Evolutionary conservation across 257 asterid species (phyloP).

Genomic region (Thymus mandschuricus): DNA sequence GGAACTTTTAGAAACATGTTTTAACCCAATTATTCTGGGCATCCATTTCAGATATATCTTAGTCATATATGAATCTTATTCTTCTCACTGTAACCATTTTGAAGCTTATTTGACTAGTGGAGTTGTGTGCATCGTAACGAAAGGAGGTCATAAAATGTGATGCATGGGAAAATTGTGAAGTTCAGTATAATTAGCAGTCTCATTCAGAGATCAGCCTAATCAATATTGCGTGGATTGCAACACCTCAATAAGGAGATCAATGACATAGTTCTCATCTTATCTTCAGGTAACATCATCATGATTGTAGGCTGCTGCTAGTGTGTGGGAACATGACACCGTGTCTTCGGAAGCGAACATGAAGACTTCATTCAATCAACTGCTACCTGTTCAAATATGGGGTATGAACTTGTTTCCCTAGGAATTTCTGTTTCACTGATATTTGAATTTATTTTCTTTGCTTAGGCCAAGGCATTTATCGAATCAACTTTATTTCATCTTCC

Average conservation of each 20-base stretch:
- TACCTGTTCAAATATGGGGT: conserved; percentile 12
- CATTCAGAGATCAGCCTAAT: not conserved
- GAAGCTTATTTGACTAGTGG: conserved; percentile 11
- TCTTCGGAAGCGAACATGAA: not conserved
- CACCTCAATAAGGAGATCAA: not conserved
- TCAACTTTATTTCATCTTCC: not conserved
- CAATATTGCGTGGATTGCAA: not conserved
- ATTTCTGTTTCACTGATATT: not conserved
- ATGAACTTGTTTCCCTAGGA: conserved; percentile 9
- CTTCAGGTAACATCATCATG: not conserved
- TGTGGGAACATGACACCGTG: not conserved
- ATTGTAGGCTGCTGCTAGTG: not conserved
- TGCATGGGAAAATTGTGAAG: not conserved
- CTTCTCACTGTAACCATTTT: not conserved
- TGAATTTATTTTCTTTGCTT: conserved; percentile 1
- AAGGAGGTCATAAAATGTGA: not conserved
- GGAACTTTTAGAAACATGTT: conserved; percentile 1
- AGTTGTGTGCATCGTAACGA: not conserved
- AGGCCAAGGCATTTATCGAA: not conserved
- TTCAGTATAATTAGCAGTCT: not conserved
- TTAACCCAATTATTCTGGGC: not conserved
- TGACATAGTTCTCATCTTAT: not conserved
- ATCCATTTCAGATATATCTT: not conserved
- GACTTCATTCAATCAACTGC: not conserved
- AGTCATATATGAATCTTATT: not conserved